Evolutionary conservation across 345 rosid genomes (phyloP).

Genomic region (Raphanus raphanistrum): DNA sequence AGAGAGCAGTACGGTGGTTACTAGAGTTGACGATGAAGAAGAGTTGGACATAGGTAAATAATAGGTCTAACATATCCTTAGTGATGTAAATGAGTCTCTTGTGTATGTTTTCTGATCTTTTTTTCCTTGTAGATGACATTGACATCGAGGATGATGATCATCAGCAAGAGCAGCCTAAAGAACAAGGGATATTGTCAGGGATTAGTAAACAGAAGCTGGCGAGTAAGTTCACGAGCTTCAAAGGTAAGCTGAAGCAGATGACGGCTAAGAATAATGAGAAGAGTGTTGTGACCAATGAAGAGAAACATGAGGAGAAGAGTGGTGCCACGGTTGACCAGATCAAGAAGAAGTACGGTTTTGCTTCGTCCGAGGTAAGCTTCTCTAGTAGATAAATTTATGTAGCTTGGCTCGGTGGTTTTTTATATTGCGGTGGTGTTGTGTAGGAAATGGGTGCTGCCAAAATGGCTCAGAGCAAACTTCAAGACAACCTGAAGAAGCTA

Average conservation of each 20-base stretch:
- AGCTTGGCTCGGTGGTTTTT: not conserved
- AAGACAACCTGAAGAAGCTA: constrained; percentile 63
- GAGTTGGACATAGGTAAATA: constrained; percentile 68
- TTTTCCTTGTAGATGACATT: constrained; percentile 64
- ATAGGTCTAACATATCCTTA: not conserved
- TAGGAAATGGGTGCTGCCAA: constrained; percentile 73
- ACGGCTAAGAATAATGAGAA: constrained; percentile 67
- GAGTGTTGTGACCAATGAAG: constrained; percentile 49
- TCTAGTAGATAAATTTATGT: not conserved
- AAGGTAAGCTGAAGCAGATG: constrained; percentile 69
- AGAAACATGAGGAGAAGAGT: constrained; percentile 57
- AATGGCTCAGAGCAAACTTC: constrained; percentile 86
- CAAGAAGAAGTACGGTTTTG: constrained; percentile 85
- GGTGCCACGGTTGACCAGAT: constrained; percentile 67
- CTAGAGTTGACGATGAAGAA: constrained; percentile 43
- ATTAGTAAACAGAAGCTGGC: constrained; percentile 74
- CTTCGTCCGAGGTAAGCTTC: constrained; percentile 58
- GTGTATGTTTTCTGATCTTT: not conserved
- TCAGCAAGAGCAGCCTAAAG: constrained; percentile 56
- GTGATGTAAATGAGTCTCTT: not conserved
- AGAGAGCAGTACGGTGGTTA: not conserved
- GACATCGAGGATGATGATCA: constrained; percentile 49
- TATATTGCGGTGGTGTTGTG: constrained; percentile 11
- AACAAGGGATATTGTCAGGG: constrained; percentile 60
- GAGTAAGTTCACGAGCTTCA: constrained; percentile 62